Evolutionary conservation across 371 early-diverging fungal genomes (phyloP), one percentile per base, ranked within the genome.

Genomic region (Thermomucor indicae-seudaticae): DNA sequence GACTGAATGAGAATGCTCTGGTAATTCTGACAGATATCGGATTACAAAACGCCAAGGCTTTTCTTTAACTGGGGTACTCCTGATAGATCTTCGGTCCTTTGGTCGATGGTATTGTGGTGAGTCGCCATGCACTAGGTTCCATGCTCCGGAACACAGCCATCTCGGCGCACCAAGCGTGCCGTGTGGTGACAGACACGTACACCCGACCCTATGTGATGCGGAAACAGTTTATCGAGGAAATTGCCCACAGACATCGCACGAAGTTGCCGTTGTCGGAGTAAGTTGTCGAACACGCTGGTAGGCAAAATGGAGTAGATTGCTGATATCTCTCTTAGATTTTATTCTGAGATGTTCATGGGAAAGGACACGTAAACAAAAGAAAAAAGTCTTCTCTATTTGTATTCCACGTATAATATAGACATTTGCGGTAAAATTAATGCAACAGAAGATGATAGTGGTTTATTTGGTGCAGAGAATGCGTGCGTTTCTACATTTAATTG

Each of bases 131-230:
- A 1, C 58, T 90, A 4, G 90, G 87, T 0, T 62, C 69, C 20
- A 73, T 90, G 64, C 78, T 87, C 4, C 77, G 90, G 24, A 79
- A 75, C 29, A 88, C 88, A 6, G 79, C 85, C n/a, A 75, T 85
- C 30, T 81, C 84, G 7, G 86, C 83, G 3, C 84, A 86, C 23
- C 69, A 72, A 51, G 80, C 83, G 6, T 79, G 80, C 54, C 67
- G 80, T 3, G 62, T 80, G 38, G 74, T 80, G 40, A 75, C 73
- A 8, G 80, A 82, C 24, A 69, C 73, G 0, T 82, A 75, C 47
- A 74, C 78, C 11, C 66, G 79, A 24, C 83, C 83, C 2, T 79
- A 72, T 55, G 70, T 72, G 8, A 64, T 68, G n/a, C 69, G 83
- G 31, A 80, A 75, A 31, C 70, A 78, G 42, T 82, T 74, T 49